Conservation (phyloP, 257 asterid genomes). For the Coffea canephora region DNA sequence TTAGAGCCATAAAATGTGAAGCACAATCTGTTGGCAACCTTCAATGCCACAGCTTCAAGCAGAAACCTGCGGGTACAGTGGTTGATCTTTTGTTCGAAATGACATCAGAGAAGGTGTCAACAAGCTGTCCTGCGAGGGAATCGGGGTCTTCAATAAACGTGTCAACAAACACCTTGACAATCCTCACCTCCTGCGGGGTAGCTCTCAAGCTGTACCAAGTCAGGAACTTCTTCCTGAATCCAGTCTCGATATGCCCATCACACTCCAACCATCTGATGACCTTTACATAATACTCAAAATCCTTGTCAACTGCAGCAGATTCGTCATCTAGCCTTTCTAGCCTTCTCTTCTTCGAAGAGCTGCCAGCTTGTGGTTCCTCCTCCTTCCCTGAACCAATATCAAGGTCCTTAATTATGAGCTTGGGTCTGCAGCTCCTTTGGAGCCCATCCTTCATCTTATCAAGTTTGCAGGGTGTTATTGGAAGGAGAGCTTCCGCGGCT, state of each 20-base stretch:
- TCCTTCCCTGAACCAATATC: slow-evolving; percentile 39
- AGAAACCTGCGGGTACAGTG: slow-evolving; percentile 64
- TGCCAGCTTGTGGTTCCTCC: slow-evolving; percentile 66
- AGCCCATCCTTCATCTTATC: slow-evolving; percentile 45
- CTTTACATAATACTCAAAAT: slow-evolving; percentile 75
- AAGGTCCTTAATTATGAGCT: slow-evolving; percentile 30
- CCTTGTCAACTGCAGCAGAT: slow-evolving; percentile 53
- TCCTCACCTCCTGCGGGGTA: slow-evolving; percentile 52
- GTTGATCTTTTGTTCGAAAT: slow-evolving; percentile 57
- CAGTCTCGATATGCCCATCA: slow-evolving; percentile 61
- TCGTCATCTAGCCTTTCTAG: slow-evolving; percentile 46
- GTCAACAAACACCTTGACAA: slow-evolving; percentile 74
- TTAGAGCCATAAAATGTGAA: neutral
- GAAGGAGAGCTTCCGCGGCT: slow-evolving; percentile 38
- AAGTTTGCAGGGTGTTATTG: slow-evolving; percentile 60
- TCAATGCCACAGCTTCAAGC: slow-evolving; percentile 91
- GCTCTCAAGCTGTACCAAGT: slow-evolving; percentile 98
- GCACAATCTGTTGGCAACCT: neutral
- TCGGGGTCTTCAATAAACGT: slow-evolving; percentile 72
- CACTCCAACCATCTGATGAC: slow-evolving; percentile 86
- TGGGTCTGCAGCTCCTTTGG: slow-evolving; percentile 39
- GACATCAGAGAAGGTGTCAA: slow-evolving; percentile 63
- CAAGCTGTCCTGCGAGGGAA: slow-evolving; percentile 82
- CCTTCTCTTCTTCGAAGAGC: slow-evolving; percentile 73
- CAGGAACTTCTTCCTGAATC: slow-evolving; percentile 75